Conservation (phyloP, 495 filamentous ascomycete genomes). For the Hyaloscypha finlandica region DNA sequence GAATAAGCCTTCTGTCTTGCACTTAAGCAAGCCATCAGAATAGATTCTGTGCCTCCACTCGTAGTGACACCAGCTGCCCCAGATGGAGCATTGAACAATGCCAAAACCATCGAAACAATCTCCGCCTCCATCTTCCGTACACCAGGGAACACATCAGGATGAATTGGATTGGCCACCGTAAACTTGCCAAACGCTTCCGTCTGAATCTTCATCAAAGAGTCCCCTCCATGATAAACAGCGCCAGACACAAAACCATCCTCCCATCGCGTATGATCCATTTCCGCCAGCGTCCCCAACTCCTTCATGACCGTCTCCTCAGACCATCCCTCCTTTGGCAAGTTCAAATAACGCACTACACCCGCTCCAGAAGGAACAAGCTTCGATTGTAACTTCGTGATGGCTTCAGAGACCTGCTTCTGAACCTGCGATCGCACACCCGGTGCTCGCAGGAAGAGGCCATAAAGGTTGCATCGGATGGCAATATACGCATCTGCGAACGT, state of each 20-base stretch:
- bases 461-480: conserved; percentile 67
- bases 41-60: conserved; percentile 92
- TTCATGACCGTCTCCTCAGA: conserved; percentile 72
- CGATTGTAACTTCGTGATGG: conserved; percentile 71
- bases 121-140: conserved; percentile 99
- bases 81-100: conserved; percentile 86
- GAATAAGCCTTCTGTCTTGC: conserved; percentile 84
- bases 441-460: conserved; percentile 80
- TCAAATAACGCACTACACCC: conserved; percentile 70
- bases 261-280: conserved; percentile 94
- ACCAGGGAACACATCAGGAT: conserved; percentile 97
- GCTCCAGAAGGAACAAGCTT: conserved; percentile 78
- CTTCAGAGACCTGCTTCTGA: conserved; percentile 75
- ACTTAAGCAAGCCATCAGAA: conserved; percentile 88
- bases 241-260: conserved; percentile 94
- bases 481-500: conserved; percentile 72
- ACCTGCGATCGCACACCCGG: conserved; percentile 85
- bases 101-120: conserved; percentile 92
- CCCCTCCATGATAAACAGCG: conserved; percentile 94
- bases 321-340: conserved; percentile 86
- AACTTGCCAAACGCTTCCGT: conserved; percentile 91
- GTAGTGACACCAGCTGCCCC: conserved; percentile 88
- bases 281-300: conserved; percentile 76
- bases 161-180: conserved; percentile 96
- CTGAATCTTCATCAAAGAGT: conserved; percentile 81